Evolutionary conservation across 2,329 filamentous ascomycete genomes (phyloP), one percentile per base, ranked within the genome.

Genomic region (Teratosphaeriaceae sp.): DNA sequence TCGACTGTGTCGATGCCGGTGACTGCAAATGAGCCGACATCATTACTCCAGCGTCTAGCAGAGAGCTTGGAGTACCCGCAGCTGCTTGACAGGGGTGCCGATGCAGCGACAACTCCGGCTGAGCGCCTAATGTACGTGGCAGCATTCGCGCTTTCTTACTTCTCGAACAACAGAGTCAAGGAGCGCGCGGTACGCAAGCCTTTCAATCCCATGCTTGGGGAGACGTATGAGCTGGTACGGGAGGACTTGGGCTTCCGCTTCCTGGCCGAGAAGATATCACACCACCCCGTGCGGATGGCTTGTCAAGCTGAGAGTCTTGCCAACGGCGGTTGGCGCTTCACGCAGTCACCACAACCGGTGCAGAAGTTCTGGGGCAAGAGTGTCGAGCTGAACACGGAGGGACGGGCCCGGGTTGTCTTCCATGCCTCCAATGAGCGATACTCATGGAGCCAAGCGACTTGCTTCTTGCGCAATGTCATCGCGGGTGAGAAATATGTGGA

Each of bases 301-400:
- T 90, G 89, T 70, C 89, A 97, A 64, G 92, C 90, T 3, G 92
- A 98, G 63, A 61, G 58, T 36, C 49, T 64, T 11, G 49, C 37
- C 24, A 60, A 63, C 12, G 80, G 85, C 29, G 76, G 80, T 29
- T 98, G 92, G 92, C 88, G 84, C 2, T 82, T 95, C 48, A 76
- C 86, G 1, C 92, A 97, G 61, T 86, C 84, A 3, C 87, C 92
- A 0, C 82, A 85, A 44, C 92, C 92, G 0, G 84, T 84, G 18
- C 90, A 98, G 61, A 97, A 97, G 62, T 98, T 98, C 70, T 97
- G 92, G 92, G 92, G 92, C 43, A 97, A 97, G 70, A 90, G 84
- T 42, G 88, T 88, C 2, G 92, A 98, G 65, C 80, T 98, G 49
- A 92, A 86, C 47, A 97, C 88, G 0, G 90, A 96, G 42, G 92